Evolutionary conservation across 225 moss, liverwort and hornwort genomes (phyloP).

Genomic region (Anthoceros angustus): DNA sequence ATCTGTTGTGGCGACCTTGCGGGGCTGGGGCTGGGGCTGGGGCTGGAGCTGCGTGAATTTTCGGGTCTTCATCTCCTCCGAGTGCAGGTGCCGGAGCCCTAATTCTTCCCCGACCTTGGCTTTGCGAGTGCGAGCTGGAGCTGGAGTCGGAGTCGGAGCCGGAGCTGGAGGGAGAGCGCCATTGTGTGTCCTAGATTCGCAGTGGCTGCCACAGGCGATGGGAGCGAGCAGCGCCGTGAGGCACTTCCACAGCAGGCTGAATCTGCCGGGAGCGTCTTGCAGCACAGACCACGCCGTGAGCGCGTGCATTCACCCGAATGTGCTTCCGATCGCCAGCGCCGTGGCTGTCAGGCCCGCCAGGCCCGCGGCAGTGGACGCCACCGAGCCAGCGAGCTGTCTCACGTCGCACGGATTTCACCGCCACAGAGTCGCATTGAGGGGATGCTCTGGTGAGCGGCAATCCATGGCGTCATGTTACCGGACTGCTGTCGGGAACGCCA

Average conservation of each 20-base stretch:
- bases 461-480: background rate
- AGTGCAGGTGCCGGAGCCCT: too few species aligned
- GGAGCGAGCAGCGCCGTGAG: background rate
- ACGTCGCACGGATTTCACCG: background rate
- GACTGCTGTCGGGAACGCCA: constrained; percentile 4
- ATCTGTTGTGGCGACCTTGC: too few species aligned
- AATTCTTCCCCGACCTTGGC: too few species aligned
- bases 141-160: background rate
- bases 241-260: background rate
- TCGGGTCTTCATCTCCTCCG: too few species aligned
- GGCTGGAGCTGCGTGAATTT: too few species aligned
- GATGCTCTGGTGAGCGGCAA: background rate
- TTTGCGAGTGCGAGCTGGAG: background rate
- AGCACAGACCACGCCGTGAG: background rate
- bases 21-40: too few species aligned
- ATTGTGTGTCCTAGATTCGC: background rate
- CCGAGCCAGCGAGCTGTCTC: background rate
- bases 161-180: background rate
- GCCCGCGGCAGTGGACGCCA: background rate
- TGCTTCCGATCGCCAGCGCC: background rate
- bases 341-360: background rate
- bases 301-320: background rate
- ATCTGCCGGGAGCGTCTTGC: background rate
- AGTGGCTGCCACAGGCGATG: background rate
- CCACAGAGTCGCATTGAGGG: background rate